Base-by-base conservation (phyloP, 352 stramenopile species). In the Phytophthora ohioensis region DNA sequence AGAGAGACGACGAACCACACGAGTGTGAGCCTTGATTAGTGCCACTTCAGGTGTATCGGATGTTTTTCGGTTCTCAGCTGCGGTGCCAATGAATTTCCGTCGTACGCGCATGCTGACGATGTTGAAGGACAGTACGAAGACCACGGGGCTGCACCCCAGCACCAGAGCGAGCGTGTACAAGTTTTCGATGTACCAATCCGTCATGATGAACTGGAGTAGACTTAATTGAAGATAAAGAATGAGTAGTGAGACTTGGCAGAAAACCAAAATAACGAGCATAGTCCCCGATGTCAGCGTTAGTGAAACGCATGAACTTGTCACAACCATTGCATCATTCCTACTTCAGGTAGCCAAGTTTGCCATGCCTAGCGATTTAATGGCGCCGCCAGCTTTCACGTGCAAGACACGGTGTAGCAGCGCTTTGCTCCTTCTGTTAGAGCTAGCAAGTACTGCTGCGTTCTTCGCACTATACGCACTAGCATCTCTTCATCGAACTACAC, bases 21-120 rank as follows among this genome's bases (percentile, higher is more conserved):
- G 76, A 1, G 80, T 91, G 64, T 91, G 85, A 15, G 58, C 70
- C 66, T 92, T 91, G 64, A 90, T 82, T 15, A 88, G 43, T 32
- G 76, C 73, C 51, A 92, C 71, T 55, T 91, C 83, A 0, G 80
- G 82, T 32, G 76, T 83, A 48, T 90, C 85, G 3, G 72, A 55
- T 7, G 51, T 71, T 41, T 69, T 76, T 41, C 49, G 17, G 32
- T 55, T 61, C 34, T 73, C 55, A 11, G 36, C 60, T 43, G 56
- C 49, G 36, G 39, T 10, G 7, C 54, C 43, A 27, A 57, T 12
- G 57, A 75, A 59, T 31, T 72, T 70, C 11, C 59, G 71, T 30
- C 79, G 75, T 9, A 82, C 54, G 38, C 61, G 79, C 34, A 68
- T 71, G 3, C 43, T 66, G 6, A 88, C 43, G 12, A 77, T n/a